Percentiles rank a stretch among this genome's conserved stretches.
Evolutionary conservation across 768 basidiomycete species (phyloP).

Genomic region (Russula griseocarnosa): DNA sequence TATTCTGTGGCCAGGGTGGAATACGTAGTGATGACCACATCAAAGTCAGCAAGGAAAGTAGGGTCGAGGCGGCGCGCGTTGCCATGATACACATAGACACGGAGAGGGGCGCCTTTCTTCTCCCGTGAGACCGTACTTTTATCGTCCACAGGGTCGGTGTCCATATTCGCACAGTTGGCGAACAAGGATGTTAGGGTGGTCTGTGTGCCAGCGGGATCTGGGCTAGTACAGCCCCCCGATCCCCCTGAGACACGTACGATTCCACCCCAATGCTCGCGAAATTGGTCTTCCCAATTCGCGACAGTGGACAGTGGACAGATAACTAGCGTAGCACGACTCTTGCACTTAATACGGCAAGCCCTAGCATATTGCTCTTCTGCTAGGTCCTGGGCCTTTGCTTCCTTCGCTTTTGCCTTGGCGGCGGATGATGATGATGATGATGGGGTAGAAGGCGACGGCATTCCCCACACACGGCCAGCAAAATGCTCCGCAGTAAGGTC

Average conservation of each 20-base stretch:
- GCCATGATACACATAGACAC: conserved; percentile 95
- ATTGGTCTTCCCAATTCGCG: conserved; percentile 98
- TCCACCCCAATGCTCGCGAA: conserved; percentile 94
- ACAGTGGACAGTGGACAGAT: conserved; percentile 96
- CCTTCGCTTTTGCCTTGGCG: conserved; percentile 61
- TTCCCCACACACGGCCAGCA: conserved; percentile 77
- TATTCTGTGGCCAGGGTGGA: conserved; percentile 93
- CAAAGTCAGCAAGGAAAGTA: conserved; percentile 86
- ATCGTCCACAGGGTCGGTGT: not conserved
- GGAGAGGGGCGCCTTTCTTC: conserved; percentile 43
- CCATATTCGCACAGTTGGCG: conserved; percentile 11
- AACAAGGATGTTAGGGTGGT: conserved; percentile 34
- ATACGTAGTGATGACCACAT: conserved; percentile 96
- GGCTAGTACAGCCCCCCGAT: conserved; percentile 42
- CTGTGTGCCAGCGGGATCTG: conserved; percentile 36
- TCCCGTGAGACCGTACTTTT: not conserved
- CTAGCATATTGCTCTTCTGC: conserved; percentile 65
- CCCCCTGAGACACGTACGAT: conserved; percentile 82
- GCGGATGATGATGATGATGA: conserved; percentile 23
- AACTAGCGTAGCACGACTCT: conserved; percentile 89
- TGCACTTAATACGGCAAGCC: conserved; percentile 71
- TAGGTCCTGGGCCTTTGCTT: conserved; percentile 63
- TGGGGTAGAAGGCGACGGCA: conserved; percentile 54
- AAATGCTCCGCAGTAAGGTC: conserved; percentile 55
- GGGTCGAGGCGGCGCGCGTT: conserved; percentile 82